Evolutionary conservation across 805 yeast genomes (phyloP), one percentile per base, ranked within the genome.

Genomic region (Saccharomycopsis javanensis): DNA sequence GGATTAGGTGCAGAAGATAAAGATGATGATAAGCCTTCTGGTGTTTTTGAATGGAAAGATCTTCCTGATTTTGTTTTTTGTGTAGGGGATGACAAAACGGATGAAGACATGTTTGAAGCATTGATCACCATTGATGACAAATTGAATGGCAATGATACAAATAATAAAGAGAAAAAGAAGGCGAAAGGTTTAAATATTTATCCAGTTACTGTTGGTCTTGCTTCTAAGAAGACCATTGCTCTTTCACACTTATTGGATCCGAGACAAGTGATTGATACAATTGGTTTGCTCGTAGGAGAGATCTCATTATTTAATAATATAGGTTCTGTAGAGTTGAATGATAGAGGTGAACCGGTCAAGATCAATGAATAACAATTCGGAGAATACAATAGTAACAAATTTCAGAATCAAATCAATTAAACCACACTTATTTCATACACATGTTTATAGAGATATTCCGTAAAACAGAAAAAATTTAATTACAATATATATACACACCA

Each of bases 81-180:
- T 72, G 71, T 89, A 50, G 99, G 99, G 54, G 99, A 94, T 70
- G 99, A 94, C 69, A 78, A 85, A 46, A 94, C 99, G 0, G 99
- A 94, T 70, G 99, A 94, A 70, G 99, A 94, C 67, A 94, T 94
- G 99, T 94, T 94, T 70, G 77, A 75, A 59, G 85, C 92, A 28
- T 74, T 94, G 64, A 80, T 83, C 57, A 75, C 73, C 2, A 80
- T 88, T 63, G 89, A 85, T 64, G 65, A 67, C 2, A 64, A 66
- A n/a, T 81, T 86, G 61, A 42, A 20, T 20, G 23, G 48, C 4
- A 6, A 2, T 13, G 68, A 73, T 42, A 70, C 69, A 56, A 79
- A 82, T 63, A 64, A 68, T n/a, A 75, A 73, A 64, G 80, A 53
- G 15, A 71, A 73, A 5, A 68, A 73, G 45, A 70, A 68, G 56